Conservation (phyloP, 306 rosid genomes). For the Rosa multiflora region DNA sequence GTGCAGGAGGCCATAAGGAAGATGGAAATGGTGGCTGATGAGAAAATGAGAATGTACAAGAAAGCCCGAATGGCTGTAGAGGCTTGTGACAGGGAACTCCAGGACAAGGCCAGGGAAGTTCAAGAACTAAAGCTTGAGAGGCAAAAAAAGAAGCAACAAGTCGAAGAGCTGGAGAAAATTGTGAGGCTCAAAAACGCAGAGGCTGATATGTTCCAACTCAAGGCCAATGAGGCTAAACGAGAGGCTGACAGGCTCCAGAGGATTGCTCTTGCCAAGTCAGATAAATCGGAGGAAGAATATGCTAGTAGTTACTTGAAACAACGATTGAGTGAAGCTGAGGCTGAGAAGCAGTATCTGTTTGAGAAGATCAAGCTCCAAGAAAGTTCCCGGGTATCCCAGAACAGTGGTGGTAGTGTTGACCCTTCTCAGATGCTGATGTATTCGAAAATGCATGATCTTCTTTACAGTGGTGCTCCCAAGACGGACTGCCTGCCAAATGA, state of each 20-base stretch:
- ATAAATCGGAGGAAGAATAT: conserved; percentile 96
- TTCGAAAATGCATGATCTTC: conserved; percentile 85
- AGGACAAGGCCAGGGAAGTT: conserved; percentile 85
- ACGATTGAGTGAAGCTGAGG: conserved; percentile 87
- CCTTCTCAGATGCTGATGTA: conserved; percentile 73
- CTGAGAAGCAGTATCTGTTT: conserved; percentile 91
- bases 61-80: conserved; percentile 89
- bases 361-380: conserved; percentile 98
- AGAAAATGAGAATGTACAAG: conserved; percentile 93
- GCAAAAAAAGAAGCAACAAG: conserved; percentile 81
- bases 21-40: conserved; percentile 99
- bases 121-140: conserved; percentile 74
- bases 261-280: conserved; percentile 88
- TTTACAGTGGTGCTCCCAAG: conserved; percentile 60
- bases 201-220: conserved; percentile 94
- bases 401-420: conserved; percentile 63
- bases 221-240: conserved; percentile 93
- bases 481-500: conserved; percentile 67
- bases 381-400: conserved; percentile 71
- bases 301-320: conserved; percentile 89
- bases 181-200: conserved; percentile 94
- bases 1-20: conserved; percentile 92
- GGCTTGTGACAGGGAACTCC: conserved; percentile 81
- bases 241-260: conserved; percentile 95
- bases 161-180: conserved; percentile 92